These are phyloP conservation scores for Backusella psychrophila DNA, from an alignment of 192 early-diverging fungal species.

Conservation along the genomic window DNA sequence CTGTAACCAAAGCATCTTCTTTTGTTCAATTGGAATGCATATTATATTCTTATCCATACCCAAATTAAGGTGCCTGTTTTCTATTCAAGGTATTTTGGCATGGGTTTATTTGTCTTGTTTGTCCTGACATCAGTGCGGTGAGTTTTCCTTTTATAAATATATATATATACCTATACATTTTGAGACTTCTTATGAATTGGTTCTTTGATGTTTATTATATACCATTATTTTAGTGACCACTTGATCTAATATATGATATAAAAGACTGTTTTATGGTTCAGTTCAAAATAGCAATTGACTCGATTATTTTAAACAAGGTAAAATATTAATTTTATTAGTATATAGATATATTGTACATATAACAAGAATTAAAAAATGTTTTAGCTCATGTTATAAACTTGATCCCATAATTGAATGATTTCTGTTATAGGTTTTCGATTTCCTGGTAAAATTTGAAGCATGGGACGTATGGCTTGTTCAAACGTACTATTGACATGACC, in stretches of 20 bases:
- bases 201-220: not conserved
- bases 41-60: not conserved
- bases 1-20: not conserved
- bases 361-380: not conserved
- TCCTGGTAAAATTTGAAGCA: not conserved
- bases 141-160: not conserved
- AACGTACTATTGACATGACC: not conserved
- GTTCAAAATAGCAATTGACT: not conserved
- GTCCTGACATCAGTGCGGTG: not conserved
- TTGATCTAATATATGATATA: not conserved
- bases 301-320: not conserved
- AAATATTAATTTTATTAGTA: not conserved
- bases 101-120: not conserved
- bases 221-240: not conserved
- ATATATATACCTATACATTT: not conserved
- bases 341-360: not conserved
- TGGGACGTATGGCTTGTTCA: not conserved
- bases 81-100: too few species aligned
- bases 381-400: slow-evolving; percentile 4
- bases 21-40: not conserved
- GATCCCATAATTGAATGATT: not conserved
- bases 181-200: not conserved
- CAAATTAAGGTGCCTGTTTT: too few species aligned
- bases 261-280: not conserved
- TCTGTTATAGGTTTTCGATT: not conserved